Evolutionary conservation across 441 rosid genomes (phyloP), one percentile per base, ranked within the genome.

Genomic region (Pelargonium fulgidum): DNA sequence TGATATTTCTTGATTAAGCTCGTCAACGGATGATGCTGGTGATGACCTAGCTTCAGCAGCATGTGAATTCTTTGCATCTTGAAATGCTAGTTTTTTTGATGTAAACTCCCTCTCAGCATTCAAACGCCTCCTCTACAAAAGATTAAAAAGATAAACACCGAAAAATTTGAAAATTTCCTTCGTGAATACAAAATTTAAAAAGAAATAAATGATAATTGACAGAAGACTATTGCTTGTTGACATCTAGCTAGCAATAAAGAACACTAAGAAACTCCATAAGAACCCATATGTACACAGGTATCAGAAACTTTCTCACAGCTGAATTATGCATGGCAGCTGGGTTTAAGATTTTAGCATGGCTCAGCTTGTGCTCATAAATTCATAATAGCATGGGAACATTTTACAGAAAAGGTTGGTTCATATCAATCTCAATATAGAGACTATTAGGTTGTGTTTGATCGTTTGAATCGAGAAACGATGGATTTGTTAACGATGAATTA

Each of bases 1-100:
- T 68, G 85, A 82, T 77, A 92, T 88, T 80, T 95, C 99, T 82
- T 79, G 85, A 68, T 68, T 81, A 79, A 88, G 89, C 83, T 95
- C 97, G 74, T 89, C 88, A 76, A 88, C 89, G 74, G 81, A 82
- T 75, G 93, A 86, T 50, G 76, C 77, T 66, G 87, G 64, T 66
- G 83, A 70, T 65, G 76, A 41, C 67, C 78, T 83, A 61, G 80
- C 76, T 74, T 84, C 94, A 22, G 81, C 79, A 73, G 68, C 82
- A 68, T 71, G 65, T 65, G 88, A 84, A 11, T 83, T 89, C 81
- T 87, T 80, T 67, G 78, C 41, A 75, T 95, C 98, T 79, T 70
- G 85, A 76, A 88, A 78, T 66, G 74, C 87, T 54, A 86, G 76
- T 63, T 81, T 79, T 84, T 83, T 88, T 65, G 84, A 70, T 13